Evolutionary conservation across 768 basidiomycete genomes (phyloP).

Genomic region (Asterophora parasitica): DNA sequence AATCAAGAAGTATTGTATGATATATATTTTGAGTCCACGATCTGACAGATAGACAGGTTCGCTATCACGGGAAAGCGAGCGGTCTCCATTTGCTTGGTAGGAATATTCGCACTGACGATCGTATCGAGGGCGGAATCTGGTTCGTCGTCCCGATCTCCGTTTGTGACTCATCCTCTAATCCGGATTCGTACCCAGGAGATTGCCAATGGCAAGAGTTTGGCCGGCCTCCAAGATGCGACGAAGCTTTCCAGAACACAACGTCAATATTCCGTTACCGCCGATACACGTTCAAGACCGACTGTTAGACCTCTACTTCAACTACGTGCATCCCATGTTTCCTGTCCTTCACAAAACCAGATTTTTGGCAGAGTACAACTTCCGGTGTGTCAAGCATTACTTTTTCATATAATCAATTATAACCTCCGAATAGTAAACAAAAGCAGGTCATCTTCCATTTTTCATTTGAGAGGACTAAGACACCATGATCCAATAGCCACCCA

Average conservation of each 20-base stretch:
- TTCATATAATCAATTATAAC: neutral
- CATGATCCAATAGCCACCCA: neutral
- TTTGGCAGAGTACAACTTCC: slow-evolving; percentile 53
- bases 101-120: slow-evolving; percentile 60
- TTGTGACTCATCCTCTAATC: slow-evolving; percentile 11
- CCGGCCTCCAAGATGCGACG: slow-evolving; percentile 48
- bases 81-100: slow-evolving; percentile 72
- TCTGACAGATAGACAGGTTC: slow-evolving; percentile 45
- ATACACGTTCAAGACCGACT: slow-evolving; percentile 60
- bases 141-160: slow-evolving; percentile 25
- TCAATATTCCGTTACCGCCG: slow-evolving; percentile 54
- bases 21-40: neutral
- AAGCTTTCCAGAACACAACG: slow-evolving; percentile 37
- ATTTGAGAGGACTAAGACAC: neutral
- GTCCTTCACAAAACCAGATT: slow-evolving; percentile 73
- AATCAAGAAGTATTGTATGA: slow-evolving; percentile 54
- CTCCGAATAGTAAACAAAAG: slow-evolving; percentile 16
- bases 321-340: slow-evolving; percentile 81
- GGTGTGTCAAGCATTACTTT: slow-evolving; percentile 26
- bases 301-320: slow-evolving; percentile 73
- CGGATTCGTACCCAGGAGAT: slow-evolving; percentile 37
- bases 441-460: slow-evolving; percentile 1
- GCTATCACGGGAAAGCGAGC: slow-evolving; percentile 77
- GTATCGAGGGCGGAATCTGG: slow-evolving; percentile 68
- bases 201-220: slow-evolving; percentile 77